phyloP scores from a whole-genome alignment of 352 stramenopile genomes.

The Phytophthora ramorum region DNA sequence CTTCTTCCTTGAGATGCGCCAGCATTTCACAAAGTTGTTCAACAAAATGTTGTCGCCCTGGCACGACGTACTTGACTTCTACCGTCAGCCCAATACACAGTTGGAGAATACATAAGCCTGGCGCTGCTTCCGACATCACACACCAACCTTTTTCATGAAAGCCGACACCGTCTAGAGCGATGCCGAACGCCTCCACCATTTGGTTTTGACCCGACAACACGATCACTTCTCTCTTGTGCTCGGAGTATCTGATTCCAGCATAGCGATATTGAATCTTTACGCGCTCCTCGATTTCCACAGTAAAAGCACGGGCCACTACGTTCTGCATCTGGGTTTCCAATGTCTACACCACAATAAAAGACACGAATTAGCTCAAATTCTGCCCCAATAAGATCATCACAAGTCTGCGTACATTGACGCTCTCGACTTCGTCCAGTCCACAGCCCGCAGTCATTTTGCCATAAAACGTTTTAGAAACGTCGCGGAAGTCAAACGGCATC shows the following conservation, averaged over 20 bases:
- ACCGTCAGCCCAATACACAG: conserved; percentile 4
- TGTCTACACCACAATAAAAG: neutral
- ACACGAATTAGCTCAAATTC: neutral
- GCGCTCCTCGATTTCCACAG: conserved; percentile 1
- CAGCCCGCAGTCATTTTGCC: neutral
- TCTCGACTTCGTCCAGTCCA: neutral
- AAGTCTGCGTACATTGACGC: neutral
- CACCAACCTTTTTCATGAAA: conserved; percentile 8
- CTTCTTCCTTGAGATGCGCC: conserved; percentile 1
- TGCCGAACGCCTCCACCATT: conserved; percentile 1
- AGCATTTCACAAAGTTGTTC: conserved; percentile 7
- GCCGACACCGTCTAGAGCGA: neutral
- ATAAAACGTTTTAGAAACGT: conserved; percentile 1
- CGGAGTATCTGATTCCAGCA: neutral
- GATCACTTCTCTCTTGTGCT: conserved; percentile 9
- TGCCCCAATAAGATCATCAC: neutral
- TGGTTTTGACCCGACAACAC: neutral
- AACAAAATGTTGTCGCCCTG: neutral
- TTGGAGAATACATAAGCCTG: conserved; percentile 1
- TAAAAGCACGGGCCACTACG: conserved; percentile 3
- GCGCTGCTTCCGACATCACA: conserved; percentile 1
- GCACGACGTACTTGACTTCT: neutral
- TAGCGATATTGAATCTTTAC: conserved; percentile 12
- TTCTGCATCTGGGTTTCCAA: neutral
- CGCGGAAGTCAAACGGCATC: conserved; percentile 1